Evolutionary conservation across 345 rosid species (phyloP).

Genomic region (Geranium rotundifolium): DNA sequence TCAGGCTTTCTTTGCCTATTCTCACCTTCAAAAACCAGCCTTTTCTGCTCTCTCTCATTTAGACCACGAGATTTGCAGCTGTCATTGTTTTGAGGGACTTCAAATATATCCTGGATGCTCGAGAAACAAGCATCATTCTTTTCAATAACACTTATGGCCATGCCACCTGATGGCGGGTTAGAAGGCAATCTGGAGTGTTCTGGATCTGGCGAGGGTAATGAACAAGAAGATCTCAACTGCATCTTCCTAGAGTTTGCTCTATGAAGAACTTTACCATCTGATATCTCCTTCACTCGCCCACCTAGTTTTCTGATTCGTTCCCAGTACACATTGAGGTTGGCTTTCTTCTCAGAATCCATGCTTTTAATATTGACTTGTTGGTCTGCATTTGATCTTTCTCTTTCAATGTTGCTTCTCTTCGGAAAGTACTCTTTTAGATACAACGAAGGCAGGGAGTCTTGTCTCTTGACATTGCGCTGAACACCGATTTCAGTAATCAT

Average conservation of each 20-base stretch:
- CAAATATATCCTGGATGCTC: slow-evolving; percentile 48
- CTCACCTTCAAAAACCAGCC: slow-evolving; percentile 15
- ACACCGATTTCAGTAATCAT: slow-evolving; percentile 14
- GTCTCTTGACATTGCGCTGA: slow-evolving; percentile 16
- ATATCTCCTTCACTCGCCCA: slow-evolving; percentile 33
- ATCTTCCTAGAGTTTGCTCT: slow-evolving; percentile 22
- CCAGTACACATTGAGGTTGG: slow-evolving; percentile 36
- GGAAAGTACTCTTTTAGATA: slow-evolving; percentile 14
- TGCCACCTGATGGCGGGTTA: slow-evolving; percentile 24
- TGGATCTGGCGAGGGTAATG: slow-evolving; percentile 21
- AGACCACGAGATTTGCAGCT: slow-evolving; percentile 5
- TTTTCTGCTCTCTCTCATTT: slow-evolving; percentile 12
- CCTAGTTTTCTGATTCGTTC: slow-evolving; percentile 50
- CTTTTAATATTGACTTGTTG: slow-evolving; percentile 16
- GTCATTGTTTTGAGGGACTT: slow-evolving; percentile 38
- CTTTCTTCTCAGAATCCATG: slow-evolving; percentile 24
- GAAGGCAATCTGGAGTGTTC: slow-evolving; percentile 13
- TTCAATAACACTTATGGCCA: slow-evolving; percentile 15
- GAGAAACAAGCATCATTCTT: slow-evolving; percentile 19
- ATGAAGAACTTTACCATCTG: slow-evolving; percentile 23
- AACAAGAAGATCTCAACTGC: slow-evolving; percentile 24
- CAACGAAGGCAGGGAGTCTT: slow-evolving; percentile 28
- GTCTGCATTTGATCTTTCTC: slow-evolving; percentile 13
- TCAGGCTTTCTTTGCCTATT: slow-evolving; percentile 28
- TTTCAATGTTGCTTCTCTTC: slow-evolving; percentile 11